Evolutionary conservation across 2,329 filamentous ascomycete genomes (phyloP).

Genomic region (Bipolaris gigantea): DNA sequence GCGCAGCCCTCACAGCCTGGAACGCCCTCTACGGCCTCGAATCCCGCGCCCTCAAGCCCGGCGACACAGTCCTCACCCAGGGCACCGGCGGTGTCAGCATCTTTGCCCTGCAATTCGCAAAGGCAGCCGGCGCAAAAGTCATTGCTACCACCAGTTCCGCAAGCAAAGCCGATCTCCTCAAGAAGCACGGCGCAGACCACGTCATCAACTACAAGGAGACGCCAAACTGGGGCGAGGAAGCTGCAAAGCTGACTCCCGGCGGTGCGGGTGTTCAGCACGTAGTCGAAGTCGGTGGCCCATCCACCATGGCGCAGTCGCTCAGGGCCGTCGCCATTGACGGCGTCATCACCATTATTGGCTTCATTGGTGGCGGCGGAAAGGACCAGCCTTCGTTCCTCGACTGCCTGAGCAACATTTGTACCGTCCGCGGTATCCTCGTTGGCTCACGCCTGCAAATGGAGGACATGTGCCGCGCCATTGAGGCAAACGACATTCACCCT

Average conservation of each 20-base stretch:
- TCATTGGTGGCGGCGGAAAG: constrained; percentile 55
- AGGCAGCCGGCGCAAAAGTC: constrained; percentile 58
- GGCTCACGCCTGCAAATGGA: constrained; percentile 60
- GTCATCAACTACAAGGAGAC: constrained; percentile 61
- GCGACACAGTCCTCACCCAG: constrained; percentile 62
- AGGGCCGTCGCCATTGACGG: constrained; percentile 59
- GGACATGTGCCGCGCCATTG: constrained; percentile 62
- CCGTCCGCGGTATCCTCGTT: constrained; percentile 60
- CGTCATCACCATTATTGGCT: constrained; percentile 58
- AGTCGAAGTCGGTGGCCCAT: constrained; percentile 66
- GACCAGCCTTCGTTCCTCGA: constrained; percentile 58
- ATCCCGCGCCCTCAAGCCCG: constrained; percentile 42
- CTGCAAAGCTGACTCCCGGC: constrained; percentile 54
- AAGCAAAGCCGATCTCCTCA: constrained; percentile 54
- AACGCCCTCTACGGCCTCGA: constrained; percentile 57
- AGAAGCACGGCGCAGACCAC: constrained; percentile 58
- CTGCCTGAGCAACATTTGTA: constrained; percentile 52
- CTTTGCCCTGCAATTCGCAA: constrained; percentile 63
- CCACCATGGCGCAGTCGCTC: constrained; percentile 58
- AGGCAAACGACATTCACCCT: constrained; percentile 61
- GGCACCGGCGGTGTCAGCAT: constrained; percentile 72
- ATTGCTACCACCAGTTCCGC: constrained; percentile 60
- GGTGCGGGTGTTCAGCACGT: constrained; percentile 63
- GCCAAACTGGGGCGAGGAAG: constrained; percentile 58
- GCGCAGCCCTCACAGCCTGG: constrained; percentile 53